These are phyloP conservation scores for Penicillium lividum DNA, from an alignment of 495 filamentous ascomycete genomes.

Conservation along the genomic window DNA sequence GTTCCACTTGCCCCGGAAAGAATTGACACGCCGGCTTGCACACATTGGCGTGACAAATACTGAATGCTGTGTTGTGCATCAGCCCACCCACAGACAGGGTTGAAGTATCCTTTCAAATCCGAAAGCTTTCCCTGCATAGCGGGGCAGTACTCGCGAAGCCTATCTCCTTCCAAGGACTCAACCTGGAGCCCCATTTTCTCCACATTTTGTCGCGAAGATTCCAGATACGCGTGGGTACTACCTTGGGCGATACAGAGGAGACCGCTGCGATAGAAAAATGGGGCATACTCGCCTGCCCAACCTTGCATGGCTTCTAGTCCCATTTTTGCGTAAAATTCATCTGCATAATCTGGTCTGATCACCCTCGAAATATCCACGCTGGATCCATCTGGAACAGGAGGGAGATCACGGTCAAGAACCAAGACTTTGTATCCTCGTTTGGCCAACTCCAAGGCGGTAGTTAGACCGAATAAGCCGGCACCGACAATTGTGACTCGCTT, in stretches of 20 bases:
- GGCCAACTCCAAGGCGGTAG: slow-evolving; percentile 60
- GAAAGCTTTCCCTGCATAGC: slow-evolving; percentile 36
- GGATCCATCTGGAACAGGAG: slow-evolving; percentile 60
- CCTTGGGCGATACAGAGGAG: too few relatives aligned
- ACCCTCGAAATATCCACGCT: slow-evolving; percentile 70
- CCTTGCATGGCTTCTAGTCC: slow-evolving; percentile 61
- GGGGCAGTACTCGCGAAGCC: slow-evolving; percentile 30
- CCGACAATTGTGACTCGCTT: too few relatives aligned
- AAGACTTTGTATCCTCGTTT: slow-evolving; percentile 58
- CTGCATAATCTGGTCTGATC: slow-evolving; percentile 72
- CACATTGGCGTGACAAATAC: slow-evolving; percentile 48
- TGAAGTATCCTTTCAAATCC: slow-evolving; percentile 71
- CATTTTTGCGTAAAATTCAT: slow-evolving; percentile 64
- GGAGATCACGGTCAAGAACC: slow-evolving; percentile 60
- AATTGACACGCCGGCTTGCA: slow-evolving; percentile 32
- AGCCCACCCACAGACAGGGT: slow-evolving; percentile 70
- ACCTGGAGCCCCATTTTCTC: slow-evolving; percentile 28
- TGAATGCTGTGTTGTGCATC: slow-evolving; percentile 67
- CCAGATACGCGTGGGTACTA: too few relatives aligned
- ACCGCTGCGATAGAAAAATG: too few relatives aligned
- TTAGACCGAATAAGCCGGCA: slow-evolving; percentile 69
- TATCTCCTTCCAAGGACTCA: slow-evolving; percentile 43
- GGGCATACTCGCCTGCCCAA: slow-evolving; percentile 56
- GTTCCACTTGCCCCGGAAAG: slow-evolving; percentile 32
- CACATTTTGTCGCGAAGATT: too few relatives aligned